Evolutionary conservation across 1,139 yeast genomes (phyloP).

Genomic region (Lodderomyces pseudojiufengensis): DNA sequence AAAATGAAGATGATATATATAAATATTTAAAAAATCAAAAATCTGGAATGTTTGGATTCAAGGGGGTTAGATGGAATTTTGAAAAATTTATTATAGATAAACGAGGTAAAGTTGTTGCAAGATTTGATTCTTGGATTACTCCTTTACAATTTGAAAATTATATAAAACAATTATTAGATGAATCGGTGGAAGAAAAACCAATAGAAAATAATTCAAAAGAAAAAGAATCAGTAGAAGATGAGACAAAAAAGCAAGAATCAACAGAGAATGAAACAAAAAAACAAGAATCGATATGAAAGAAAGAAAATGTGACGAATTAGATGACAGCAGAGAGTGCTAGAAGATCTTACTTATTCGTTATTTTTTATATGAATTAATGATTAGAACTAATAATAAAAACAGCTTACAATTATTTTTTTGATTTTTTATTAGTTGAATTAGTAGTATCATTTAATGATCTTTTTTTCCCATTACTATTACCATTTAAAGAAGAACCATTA

Average conservation of each 20-base stretch:
- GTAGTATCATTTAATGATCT: conserved; percentile 16
- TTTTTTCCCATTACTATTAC: conserved; percentile 13
- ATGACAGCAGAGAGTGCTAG: too few relatives aligned
- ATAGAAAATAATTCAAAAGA: not conserved
- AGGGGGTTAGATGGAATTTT: conserved; percentile 90
- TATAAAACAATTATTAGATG: conserved; percentile 43
- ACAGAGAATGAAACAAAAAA: not conserved
- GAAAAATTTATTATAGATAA: conserved; percentile 81
- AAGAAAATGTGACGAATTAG: not conserved
- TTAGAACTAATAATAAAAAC: too few relatives aligned
- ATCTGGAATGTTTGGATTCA: conserved; percentile 65
- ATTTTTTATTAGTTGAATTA: conserved; percentile 7
- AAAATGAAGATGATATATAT: conserved; percentile 27
- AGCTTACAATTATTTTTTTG: conserved; percentile 13
- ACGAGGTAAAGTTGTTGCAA: conserved; percentile 65
- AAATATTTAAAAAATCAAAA: conserved; percentile 25
- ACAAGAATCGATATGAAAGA: not conserved
- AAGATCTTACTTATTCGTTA: too few relatives aligned
- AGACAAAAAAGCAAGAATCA: not conserved
- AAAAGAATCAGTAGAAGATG: not conserved
- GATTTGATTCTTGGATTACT: conserved; percentile 67
- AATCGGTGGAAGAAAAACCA: conserved; percentile 5
- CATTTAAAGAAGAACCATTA: conserved; percentile 5
- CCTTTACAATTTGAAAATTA: conserved; percentile 56
- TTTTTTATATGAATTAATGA: too few relatives aligned